Evolutionary conservation across 1,139 yeast species (phyloP).

Genomic region (Suhomyces taliae): DNA sequence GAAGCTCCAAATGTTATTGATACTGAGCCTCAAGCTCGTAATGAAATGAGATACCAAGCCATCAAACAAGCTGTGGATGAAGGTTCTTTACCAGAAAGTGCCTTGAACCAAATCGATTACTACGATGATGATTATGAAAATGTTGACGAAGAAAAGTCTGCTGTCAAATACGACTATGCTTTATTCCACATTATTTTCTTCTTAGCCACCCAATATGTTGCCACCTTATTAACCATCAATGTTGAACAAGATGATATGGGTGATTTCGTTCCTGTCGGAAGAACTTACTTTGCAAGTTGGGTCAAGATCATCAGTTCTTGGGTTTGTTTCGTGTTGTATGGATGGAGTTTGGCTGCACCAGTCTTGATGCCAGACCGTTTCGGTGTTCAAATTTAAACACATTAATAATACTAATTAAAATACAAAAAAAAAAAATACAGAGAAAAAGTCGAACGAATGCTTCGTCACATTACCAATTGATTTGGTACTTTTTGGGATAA

Average conservation of each 20-base stretch:
- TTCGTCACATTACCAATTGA: neutral
- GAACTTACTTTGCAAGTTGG: constrained; percentile 95
- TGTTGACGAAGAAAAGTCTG: constrained; percentile 62
- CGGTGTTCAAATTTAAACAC: constrained; percentile 31
- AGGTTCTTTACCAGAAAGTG: constrained; percentile 93
- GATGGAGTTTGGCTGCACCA: constrained; percentile 93
- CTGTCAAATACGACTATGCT: constrained; percentile 83
- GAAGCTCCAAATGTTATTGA: constrained; percentile 32
- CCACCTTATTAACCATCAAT: constrained; percentile 87
- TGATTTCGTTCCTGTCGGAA: constrained; percentile 93
- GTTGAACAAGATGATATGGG: constrained; percentile 84
- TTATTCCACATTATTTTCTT: constrained; percentile 89
- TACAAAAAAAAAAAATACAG: neutral
- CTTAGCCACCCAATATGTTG: constrained; percentile 96
- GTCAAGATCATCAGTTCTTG: constrained; percentile 89
- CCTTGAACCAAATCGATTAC: constrained; percentile 69
- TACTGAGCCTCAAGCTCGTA: constrained; percentile 59
- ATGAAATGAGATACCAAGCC: constrained; percentile 84
- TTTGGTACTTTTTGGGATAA: neutral
- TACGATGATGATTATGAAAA: constrained; percentile 46
- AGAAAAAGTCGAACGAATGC: no score
- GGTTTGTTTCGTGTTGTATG: constrained; percentile 82
- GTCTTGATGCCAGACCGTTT: constrained; percentile 88
- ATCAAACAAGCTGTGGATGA: constrained; percentile 91
- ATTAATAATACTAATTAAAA: neutral